A percentile compares a stretch with the other conserved stretches of the same genome.
Conservation (phyloP, 1,284 basidiomycete genomes). For the Lentinula novae-zelandiae region DNA sequence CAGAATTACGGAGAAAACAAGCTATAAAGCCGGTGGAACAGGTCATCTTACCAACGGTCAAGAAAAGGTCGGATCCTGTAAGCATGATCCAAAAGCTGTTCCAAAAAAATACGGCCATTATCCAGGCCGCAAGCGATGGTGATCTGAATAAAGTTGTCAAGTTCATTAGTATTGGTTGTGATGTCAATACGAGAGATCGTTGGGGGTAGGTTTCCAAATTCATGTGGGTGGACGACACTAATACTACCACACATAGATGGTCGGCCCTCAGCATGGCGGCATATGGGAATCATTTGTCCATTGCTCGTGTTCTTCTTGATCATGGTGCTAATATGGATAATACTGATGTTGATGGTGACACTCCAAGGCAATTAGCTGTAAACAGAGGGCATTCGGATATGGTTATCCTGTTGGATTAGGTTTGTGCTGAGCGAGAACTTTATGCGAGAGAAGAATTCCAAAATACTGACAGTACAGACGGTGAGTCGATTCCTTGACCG, state of each 20-base stretch:
- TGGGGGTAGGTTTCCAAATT: neutral
- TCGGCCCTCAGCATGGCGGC: conserved; percentile 7
- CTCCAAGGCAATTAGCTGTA: neutral
- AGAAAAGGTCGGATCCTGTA: neutral
- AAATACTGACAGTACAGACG: neutral
- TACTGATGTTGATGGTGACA: conserved; percentile 6
- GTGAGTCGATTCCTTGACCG: neutral
- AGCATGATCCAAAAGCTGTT: conserved; percentile 2
- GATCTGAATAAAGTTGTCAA: neutral
- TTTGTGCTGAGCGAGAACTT: neutral
- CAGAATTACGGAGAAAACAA: neutral
- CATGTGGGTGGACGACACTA: neutral
- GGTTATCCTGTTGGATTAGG: conserved; percentile 1
- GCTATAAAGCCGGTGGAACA: neutral
- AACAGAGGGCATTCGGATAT: conserved; percentile 6
- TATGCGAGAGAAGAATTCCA: neutral
- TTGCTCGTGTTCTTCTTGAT: conserved; percentile 3
- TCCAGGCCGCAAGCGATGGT: conserved; percentile 4
- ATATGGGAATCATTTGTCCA: conserved; percentile 1
- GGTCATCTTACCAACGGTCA: neutral
- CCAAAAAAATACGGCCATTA: conserved; percentile 1
- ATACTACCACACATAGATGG: neutral
- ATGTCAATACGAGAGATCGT: conserved; percentile 3
- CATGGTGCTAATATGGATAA: neutral
- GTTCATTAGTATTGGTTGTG: neutral